Conservation (phyloP, 2,329 filamentous ascomycete genomes). For the Colletotrichum filicis region DNA sequence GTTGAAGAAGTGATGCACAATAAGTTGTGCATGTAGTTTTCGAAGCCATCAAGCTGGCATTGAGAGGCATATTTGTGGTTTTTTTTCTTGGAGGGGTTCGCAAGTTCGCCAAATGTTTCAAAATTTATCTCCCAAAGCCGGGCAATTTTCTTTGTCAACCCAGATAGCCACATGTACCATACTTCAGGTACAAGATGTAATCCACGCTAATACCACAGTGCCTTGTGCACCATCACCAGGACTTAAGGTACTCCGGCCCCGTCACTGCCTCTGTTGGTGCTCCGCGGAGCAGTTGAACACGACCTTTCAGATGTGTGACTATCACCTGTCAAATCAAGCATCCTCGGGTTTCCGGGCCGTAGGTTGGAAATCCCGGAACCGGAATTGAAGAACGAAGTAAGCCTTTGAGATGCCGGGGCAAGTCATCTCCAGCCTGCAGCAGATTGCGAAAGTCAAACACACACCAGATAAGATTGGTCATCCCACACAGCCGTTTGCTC, state of each 20-base stretch:
- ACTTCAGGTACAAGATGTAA: neutral
- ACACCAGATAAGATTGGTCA: neutral
- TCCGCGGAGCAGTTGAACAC: too few species aligned
- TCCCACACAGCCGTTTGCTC: neutral
- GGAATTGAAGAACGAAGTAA: neutral
- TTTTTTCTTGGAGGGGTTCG: rapidly evolving
- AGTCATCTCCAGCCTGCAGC: neutral
- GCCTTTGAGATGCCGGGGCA: neutral
- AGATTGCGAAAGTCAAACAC: neutral
- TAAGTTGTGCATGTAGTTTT: neutral
- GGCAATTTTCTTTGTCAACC: neutral
- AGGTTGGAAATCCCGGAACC: neutral
- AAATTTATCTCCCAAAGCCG: neutral
- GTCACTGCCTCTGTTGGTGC: too few species aligned
- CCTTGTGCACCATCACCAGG: neutral
- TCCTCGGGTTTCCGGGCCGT: neutral
- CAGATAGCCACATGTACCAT: neutral
- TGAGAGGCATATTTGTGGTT: neutral
- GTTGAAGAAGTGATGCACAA: neutral
- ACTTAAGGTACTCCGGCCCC: too few species aligned
- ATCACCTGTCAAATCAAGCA: neutral
- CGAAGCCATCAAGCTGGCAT: neutral
- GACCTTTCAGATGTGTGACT: neutral
- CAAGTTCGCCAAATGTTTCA: neutral
- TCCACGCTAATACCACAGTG: neutral